Evolutionary conservation across 495 filamentous ascomycete species (phyloP).

Genomic region (Lindgomyces ingoldianus): DNA sequence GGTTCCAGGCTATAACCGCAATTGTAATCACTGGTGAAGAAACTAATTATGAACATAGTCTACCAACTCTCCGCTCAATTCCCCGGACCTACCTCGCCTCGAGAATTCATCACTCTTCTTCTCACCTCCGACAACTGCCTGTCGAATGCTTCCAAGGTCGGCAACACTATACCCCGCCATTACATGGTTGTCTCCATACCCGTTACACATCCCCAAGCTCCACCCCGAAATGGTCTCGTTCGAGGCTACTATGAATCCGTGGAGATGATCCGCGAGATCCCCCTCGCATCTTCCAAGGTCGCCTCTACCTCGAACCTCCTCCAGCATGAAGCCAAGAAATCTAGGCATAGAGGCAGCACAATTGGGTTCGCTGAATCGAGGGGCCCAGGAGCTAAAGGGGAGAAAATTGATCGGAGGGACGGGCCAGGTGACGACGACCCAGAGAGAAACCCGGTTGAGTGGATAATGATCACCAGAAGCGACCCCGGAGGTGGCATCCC

Average conservation of each 20-base stretch:
- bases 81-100: slow-evolving; percentile 79
- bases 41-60: slow-evolving; percentile 53
- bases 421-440: slow-evolving; percentile 51
- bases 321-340: slow-evolving; percentile 23
- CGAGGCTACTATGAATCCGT: slow-evolving; percentile 88
- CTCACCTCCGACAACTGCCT: slow-evolving; percentile 56
- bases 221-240: slow-evolving; percentile 67
- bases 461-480: slow-evolving; percentile 95
- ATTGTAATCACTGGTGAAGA: no score
- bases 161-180: slow-evolving; percentile 53
- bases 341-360: slow-evolving; percentile 49
- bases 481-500: slow-evolving; percentile 93
- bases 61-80: slow-evolving; percentile 88
- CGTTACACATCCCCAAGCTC: slow-evolving; percentile 71
- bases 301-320: slow-evolving; percentile 44
- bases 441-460: slow-evolving; percentile 74
- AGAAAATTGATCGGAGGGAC: slow-evolving; percentile 42
- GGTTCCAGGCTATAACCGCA: slow-evolving; percentile 13
- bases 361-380: slow-evolving; percentile 52
- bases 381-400: slow-evolving; percentile 46
- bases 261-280: slow-evolving; percentile 85
- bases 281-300: slow-evolving; percentile 44
- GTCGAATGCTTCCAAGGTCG: slow-evolving; percentile 35
- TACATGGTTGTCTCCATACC: slow-evolving; percentile 89
- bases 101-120: slow-evolving; percentile 82